Conservation (phyloP, 2,329 filamentous ascomycete species). For the Fusarium coffeatum region DNA sequence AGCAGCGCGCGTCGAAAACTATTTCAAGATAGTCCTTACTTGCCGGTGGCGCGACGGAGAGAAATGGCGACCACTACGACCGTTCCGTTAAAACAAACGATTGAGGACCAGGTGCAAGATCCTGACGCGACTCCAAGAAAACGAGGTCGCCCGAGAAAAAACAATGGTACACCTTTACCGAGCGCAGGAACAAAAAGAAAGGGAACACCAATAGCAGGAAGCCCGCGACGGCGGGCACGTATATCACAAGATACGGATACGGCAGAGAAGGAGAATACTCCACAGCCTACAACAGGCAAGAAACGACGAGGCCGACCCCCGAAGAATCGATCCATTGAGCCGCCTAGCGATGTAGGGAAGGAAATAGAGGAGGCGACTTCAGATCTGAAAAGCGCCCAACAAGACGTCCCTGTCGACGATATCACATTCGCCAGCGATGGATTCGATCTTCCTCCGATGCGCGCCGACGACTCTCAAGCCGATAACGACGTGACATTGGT, state of each 20-base stretch:
- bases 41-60: conserved; percentile 51
- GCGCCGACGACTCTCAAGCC: conserved; percentile 44
- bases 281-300: conserved; percentile 50
- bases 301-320: conserved; percentile 48
- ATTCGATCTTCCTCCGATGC: conserved; percentile 31
- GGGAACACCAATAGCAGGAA: conserved; percentile 57
- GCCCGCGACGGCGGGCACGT: conserved; percentile 51
- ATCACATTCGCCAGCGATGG: conserved; percentile 39
- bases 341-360: conserved; percentile 44
- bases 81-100: conserved; percentile 62
- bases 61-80: conserved; percentile 60
- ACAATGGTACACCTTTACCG: conserved; percentile 65
- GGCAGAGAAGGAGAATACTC: conserved; percentile 35
- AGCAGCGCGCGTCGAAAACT: conserved; percentile 54
- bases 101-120: conserved; percentile 50
- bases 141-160: conserved; percentile 61
- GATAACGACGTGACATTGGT: conserved; percentile 47
- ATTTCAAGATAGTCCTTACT: conserved; percentile 58
- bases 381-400: conserved; percentile 25
- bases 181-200: conserved; percentile 57
- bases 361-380: conserved; percentile 27
- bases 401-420: conserved; percentile 45
- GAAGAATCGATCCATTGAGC: conserved; percentile 45
- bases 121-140: conserved; percentile 54
- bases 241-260: conserved; percentile 46